Base-by-base conservation (phyloP, 2,329 filamentous ascomycete genomes). In the Aspergillus quadricinctus region DNA sequence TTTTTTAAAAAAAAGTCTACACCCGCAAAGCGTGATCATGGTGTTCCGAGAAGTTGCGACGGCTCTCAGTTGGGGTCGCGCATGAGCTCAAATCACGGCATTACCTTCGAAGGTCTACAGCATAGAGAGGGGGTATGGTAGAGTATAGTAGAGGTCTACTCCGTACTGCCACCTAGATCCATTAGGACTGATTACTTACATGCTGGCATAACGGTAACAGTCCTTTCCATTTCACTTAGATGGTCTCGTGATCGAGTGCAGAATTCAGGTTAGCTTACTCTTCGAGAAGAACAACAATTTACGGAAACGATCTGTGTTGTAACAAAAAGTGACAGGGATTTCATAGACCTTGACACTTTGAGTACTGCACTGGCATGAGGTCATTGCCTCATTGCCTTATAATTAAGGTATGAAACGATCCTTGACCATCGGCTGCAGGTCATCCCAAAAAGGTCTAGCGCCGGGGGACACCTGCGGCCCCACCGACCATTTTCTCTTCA, bases 401-500 rank as follows among this genome's bases (percentile, higher is more conserved):
- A 25, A 46, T 46, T 46, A 23, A 46, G 43, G 43, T 23, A 25
- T 46, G 23, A 46, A 46, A 46, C 10, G 43, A 46, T 46, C 10
- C 43, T 19, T 29, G 19, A 50, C 48, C 27, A 35, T n/a, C 28
- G 9, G 27, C 8, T 28, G 19, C 27, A 31, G 9, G 3, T 9
- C 23, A 29, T 21, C 27, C 53, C 48, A 11, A 46, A 50, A 31
- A 3, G 45, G 53, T 27, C 27, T 50, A 45, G 48, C 8, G 8
- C 19, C 19, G 6, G 25, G 25, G 28, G 21, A n/a, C 29, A 41
- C n/a, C 27, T 27, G 53, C 31, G 31, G 31, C 17, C 37, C 48
- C 35, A 46, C 48, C n/a, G 10, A 23, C 35, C 37, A 43, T 52
- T 43, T 52, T 21, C 50, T 29, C 29, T 50, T 51, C 53, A 50